phyloP scores from a whole-genome alignment of 768 basidiomycete species.

The Lentinus brumalis region DNA sequence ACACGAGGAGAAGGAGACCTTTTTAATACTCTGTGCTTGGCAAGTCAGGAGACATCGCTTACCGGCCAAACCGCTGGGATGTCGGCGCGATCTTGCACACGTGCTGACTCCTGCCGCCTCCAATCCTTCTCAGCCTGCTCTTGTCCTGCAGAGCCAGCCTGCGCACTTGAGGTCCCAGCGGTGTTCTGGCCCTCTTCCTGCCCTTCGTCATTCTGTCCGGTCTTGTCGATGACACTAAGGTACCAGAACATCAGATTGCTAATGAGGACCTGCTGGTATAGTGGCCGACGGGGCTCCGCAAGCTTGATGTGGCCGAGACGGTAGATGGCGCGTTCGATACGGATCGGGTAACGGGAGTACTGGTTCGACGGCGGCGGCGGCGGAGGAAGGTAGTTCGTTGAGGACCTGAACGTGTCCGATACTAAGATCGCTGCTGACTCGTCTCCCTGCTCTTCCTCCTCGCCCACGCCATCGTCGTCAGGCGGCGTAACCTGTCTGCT shows the following conservation, averaged over 20 bases:
- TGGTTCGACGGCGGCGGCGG: conserved; percentile 55
- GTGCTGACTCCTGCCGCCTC: conserved; percentile 35
- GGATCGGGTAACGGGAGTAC: conserved; percentile 91
- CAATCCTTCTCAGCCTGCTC: conserved; percentile 38
- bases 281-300: conserved; percentile 92
- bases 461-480: conserved; percentile 74
- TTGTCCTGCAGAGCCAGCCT: conserved; percentile 19
- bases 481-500: conserved; percentile 89
- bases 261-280: conserved; percentile 95
- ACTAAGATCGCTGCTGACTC: conserved; percentile 87
- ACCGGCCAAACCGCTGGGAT: no score
- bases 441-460: conserved; percentile 55
- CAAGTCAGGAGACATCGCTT: no score
- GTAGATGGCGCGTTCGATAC: conserved; percentile 98
- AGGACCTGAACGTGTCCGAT: conserved; percentile 73
- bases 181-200: no score
- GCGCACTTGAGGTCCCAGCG: conserved; percentile 15
- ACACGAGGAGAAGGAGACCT: no score
- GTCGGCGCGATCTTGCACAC: no score
- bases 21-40: no score
- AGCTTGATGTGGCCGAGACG: conserved; percentile 97
- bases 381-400: conserved; percentile 64
- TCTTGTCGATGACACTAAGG: conserved; percentile 94
- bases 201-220: conserved; percentile 40
- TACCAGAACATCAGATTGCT: conserved; percentile 99